These are phyloP conservation scores for Botrytis aclada DNA, from an alignment of 2,329 filamentous ascomycete genomes.

Conservation along the genomic window DNA sequence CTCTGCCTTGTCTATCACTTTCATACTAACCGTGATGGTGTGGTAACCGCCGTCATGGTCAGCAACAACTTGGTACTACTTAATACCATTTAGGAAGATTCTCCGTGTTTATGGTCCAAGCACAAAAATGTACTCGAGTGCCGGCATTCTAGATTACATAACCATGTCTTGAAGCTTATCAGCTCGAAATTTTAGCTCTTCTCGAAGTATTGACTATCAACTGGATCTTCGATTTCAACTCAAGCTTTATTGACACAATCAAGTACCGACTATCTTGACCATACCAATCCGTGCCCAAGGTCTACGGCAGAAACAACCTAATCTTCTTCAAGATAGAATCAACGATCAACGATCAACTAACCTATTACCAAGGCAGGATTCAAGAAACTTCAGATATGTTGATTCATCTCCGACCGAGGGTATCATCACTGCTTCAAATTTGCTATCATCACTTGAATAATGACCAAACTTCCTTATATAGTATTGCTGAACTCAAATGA, in stretches of 20 bases:
- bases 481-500: background rate
- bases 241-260: background rate
- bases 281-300: background rate
- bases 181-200: background rate
- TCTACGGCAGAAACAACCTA: background rate
- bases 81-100: background rate
- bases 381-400: background rate
- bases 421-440: background rate
- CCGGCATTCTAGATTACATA: background rate
- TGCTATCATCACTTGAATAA: background rate
- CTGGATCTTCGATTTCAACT: background rate
- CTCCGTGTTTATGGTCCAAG: background rate
- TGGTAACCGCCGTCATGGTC: background rate
- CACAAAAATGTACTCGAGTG: background rate
- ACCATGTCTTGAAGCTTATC: background rate
- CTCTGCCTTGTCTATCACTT: background rate
- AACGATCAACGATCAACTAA: background rate
- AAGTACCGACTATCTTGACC: background rate
- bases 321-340: background rate
- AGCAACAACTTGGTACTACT: background rate
- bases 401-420: background rate
- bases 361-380: background rate
- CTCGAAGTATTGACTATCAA: background rate
- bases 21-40: background rate
- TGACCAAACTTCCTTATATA: background rate